phyloP scores from a whole-genome alignment of 345 rosid species.

The Salix brachista region DNA sequence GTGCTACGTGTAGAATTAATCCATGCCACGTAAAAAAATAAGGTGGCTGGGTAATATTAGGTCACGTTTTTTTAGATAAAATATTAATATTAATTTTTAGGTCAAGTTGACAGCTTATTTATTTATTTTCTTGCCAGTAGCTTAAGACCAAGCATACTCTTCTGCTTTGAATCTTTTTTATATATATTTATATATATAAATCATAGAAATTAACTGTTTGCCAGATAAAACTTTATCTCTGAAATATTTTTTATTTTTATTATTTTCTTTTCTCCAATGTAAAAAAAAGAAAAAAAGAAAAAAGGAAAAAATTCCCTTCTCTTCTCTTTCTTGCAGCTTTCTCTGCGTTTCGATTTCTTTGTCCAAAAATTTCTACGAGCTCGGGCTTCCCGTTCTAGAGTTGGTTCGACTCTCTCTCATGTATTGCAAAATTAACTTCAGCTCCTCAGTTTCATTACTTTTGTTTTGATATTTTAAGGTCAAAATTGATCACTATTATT shows the following conservation, averaged over 20 bases:
- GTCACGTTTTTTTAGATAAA: not conserved
- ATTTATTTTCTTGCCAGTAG: not conserved
- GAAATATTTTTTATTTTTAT: not conserved
- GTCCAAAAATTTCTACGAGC: constrained; percentile 4
- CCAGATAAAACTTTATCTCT: not conserved
- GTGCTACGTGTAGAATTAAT: not conserved
- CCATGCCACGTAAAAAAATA: not conserved
- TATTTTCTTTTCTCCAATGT: not conserved
- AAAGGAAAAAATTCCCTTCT: constrained; percentile 18
- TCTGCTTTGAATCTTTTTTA: not conserved
- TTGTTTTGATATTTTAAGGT: constrained; percentile 3
- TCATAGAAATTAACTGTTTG: constrained; percentile 14
- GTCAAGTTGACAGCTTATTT: not conserved
- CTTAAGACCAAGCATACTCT: not conserved
- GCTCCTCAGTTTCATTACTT: constrained; percentile 2
- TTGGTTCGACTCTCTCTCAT: constrained; percentile 14
- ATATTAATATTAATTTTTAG: not conserved
- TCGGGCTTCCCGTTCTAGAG: not conserved
- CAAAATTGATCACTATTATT: constrained; percentile 15
- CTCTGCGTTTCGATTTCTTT: constrained; percentile 32
- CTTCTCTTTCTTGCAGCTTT: constrained; percentile 24
- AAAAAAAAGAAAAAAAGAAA: constrained; percentile 2
- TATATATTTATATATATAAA: not conserved
- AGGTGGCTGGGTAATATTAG: not conserved
- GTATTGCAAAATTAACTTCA: constrained; percentile 16